A percentile compares a stretch with the other conserved stretches of the same genome.
Conservation (phyloP, 1,284 basidiomycete genomes). For the Cutaneotrichosporon cavernicola region DNA sequence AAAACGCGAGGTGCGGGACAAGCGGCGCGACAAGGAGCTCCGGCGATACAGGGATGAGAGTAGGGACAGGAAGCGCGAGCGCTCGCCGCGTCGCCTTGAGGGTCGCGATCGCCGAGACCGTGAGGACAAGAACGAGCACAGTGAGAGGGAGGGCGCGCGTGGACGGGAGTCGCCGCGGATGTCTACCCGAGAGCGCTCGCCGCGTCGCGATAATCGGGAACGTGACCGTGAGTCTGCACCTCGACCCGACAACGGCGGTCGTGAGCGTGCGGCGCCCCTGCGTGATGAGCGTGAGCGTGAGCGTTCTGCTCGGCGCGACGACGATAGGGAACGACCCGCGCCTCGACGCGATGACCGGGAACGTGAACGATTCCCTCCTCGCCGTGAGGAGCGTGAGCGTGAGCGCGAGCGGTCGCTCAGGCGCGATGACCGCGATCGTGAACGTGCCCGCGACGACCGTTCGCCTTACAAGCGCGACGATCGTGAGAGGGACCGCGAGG, state of each 20-base stretch:
- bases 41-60: constrained; percentile 12
- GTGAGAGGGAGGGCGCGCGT: constrained; percentile 3
- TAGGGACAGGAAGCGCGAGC: constrained; percentile 16
- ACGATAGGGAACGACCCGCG: neutral
- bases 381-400: constrained; percentile 7
- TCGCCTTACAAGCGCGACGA: neutral
- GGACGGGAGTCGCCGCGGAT: neutral
- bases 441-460: neutral
- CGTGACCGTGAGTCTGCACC: neutral
- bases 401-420: constrained; percentile 2
- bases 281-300: neutral
- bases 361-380: neutral
- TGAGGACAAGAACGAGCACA: neutral
- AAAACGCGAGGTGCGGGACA: constrained; percentile 28
- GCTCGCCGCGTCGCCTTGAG: neutral
- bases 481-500: constrained; percentile 1
- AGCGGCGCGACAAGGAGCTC: constrained; percentile 15
- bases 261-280: neutral
- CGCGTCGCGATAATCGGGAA: neutral
- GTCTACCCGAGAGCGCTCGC: neutral
- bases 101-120: neutral
- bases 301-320: neutral
- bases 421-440: constrained; percentile 12
- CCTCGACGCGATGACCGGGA: neutral
- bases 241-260: neutral